Conservation (phyloP, 2,329 filamentous ascomycete genomes). For the Macroventuria anomochaeta region DNA sequence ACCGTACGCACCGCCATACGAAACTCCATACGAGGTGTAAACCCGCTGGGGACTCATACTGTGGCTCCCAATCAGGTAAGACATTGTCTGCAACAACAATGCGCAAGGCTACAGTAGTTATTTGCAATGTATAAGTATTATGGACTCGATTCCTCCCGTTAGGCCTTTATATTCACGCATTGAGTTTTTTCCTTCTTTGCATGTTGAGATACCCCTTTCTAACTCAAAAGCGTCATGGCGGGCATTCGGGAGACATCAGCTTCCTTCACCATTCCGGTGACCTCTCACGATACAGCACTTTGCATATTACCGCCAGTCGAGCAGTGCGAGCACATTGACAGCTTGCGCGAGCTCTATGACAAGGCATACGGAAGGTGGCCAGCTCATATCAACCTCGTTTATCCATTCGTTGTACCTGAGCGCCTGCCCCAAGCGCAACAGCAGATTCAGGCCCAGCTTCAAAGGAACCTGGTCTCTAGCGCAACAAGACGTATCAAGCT, state of each 20-base stretch:
- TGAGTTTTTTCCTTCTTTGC: background rate
- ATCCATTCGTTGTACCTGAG: conserved; percentile 66
- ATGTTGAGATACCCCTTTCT: conserved; percentile 19
- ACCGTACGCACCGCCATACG: conserved; percentile 13
- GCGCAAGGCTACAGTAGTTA: background rate
- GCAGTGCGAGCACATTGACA: conserved; percentile 59
- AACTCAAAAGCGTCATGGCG: conserved; percentile 27
- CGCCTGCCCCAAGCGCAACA: conserved; percentile 54
- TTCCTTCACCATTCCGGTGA: conserved; percentile 27
- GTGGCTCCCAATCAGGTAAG: conserved; percentile 8
- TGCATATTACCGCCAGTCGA: conserved; percentile 63
- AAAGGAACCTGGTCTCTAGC: conserved; percentile 4
- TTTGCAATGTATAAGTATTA: conserved; percentile 10
- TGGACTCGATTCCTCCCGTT: background rate
- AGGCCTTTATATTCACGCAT: background rate
- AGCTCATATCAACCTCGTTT: conserved; percentile 70
- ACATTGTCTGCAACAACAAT: background rate
- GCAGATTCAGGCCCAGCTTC: conserved; percentile 49
- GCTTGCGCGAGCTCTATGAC: conserved; percentile 67
- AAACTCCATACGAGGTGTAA: background rate
- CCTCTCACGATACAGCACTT: conserved; percentile 65
- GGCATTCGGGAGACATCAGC: background rate
- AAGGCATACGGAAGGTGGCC: conserved; percentile 68
- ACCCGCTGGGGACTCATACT: conserved; percentile 23
- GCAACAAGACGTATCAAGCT: conserved; percentile 36